Evolutionary conservation across 768 basidiomycete species (phyloP).

Genomic region (Clavaria fumosa): DNA sequence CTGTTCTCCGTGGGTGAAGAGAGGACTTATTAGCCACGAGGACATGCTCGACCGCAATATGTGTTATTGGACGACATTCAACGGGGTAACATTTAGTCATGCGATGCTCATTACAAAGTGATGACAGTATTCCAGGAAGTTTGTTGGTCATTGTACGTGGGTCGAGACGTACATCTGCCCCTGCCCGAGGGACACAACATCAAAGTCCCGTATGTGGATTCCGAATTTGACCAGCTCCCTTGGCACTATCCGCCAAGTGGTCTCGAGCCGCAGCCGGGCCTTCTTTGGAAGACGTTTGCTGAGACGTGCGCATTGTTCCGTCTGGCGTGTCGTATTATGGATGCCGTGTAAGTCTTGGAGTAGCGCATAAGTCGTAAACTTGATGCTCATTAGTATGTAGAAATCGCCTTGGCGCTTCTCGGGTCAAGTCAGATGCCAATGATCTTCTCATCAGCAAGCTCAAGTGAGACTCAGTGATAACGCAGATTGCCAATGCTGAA

Average conservation of each 20-base stretch:
- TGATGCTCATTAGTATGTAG: conserved; percentile 14
- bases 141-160: conserved; percentile 54
- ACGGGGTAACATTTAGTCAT: conserved; percentile 23
- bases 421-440: conserved; percentile 25
- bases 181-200: conserved; percentile 23
- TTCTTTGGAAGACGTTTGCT: conserved; percentile 32
- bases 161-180: conserved; percentile 38
- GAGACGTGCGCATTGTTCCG: conserved; percentile 32
- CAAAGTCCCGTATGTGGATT: conserved; percentile 32
- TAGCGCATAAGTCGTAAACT: neutral
- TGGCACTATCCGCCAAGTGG: conserved; percentile 29
- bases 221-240: conserved; percentile 32
- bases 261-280: conserved; percentile 25
- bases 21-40: conserved; percentile 33
- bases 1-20: conserved; percentile 39
- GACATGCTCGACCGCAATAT: conserved; percentile 44
- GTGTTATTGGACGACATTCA: conserved; percentile 44
- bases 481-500: too few relatives aligned
- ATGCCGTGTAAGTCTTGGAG: conserved; percentile 30
- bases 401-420: conserved; percentile 27
- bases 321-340: conserved; percentile 37
- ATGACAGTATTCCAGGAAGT: conserved; percentile 30
- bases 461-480: too few relatives aligned
- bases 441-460: conserved; percentile 36
- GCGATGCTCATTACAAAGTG: neutral